Conservation (phyloP, 805 yeast species). For the Allodekkera sacchari region DNA sequence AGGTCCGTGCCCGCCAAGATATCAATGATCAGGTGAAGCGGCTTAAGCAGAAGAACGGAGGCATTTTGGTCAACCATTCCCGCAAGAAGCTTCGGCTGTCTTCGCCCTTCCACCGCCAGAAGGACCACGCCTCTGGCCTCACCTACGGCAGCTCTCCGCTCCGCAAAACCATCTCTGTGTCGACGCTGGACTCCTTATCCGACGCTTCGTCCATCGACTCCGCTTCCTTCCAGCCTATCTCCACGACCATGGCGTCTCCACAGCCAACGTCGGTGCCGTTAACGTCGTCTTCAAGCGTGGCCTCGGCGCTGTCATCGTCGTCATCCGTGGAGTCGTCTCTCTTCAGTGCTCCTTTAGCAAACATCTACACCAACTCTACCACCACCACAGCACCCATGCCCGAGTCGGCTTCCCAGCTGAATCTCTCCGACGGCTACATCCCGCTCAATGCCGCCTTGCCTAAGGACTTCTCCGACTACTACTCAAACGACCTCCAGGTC, state of each 20-base stretch:
- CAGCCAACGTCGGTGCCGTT: slow-evolving; percentile 9
- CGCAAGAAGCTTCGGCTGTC: neutral
- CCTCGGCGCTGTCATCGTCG: neutral
- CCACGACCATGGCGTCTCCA: slow-evolving; percentile 9
- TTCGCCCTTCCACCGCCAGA: neutral
- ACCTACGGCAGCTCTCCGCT: slow-evolving; percentile 28
- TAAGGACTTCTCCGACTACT: slow-evolving; percentile 42
- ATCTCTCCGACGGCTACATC: slow-evolving; percentile 10
- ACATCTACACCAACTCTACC: slow-evolving; percentile 21
- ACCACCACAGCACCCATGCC: slow-evolving; percentile 11
- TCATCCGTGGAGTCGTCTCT: slow-evolving; percentile 13
- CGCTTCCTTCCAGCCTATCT: slow-evolving; percentile 4
- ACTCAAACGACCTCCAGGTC: slow-evolving; percentile 44
- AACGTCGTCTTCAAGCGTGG: slow-evolving; percentile 1
- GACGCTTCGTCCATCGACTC: slow-evolving; percentile 21
- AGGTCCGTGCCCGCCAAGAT: slow-evolving; percentile 25
- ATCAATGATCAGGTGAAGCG: slow-evolving; percentile 20
- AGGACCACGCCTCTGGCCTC: slow-evolving; percentile 4
- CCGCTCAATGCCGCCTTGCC: slow-evolving; percentile 47
- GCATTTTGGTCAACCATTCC: neutral
- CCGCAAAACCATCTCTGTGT: slow-evolving; percentile 17
- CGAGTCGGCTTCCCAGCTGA: slow-evolving; percentile 1
- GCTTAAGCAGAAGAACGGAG: slow-evolving; percentile 5
- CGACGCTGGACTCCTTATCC: slow-evolving; percentile 13
- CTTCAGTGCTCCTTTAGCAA: slow-evolving; percentile 16